Percentiles rank a stretch among this genome's conserved stretches.
Conservation (phyloP, 768 basidiomycete species). For the Phylloporus arenicola region DNA sequence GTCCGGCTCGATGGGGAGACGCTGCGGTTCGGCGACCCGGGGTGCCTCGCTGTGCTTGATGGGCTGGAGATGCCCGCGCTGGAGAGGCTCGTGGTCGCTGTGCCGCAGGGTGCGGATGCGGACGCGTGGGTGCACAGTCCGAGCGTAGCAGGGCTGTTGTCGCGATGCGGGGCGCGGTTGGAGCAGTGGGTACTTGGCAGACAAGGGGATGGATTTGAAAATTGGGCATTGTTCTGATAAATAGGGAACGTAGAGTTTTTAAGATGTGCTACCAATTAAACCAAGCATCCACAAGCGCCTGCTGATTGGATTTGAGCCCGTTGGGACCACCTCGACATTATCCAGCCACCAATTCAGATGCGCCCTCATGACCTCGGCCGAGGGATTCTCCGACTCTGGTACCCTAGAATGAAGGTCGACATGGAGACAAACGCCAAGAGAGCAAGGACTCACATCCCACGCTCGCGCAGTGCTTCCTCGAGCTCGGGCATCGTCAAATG, state of each 20-base stretch:
- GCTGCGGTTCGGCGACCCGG: constrained; percentile 18
- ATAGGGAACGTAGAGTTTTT: neutral
- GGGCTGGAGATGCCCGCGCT: constrained; percentile 18
- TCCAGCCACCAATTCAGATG: constrained; percentile 65
- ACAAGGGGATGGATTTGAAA: neutral
- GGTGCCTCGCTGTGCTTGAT: constrained; percentile 19
- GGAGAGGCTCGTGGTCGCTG: constrained; percentile 11
- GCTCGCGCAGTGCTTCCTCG: constrained; percentile 63
- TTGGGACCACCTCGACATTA: constrained; percentile 33
- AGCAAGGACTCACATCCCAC: constrained; percentile 60
- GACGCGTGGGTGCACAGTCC: constrained; percentile 4
- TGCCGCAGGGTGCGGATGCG: neutral
- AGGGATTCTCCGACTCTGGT: constrained; percentile 29
- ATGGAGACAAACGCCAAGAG: neutral
- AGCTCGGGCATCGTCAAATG: constrained; percentile 51
- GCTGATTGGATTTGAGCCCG: constrained; percentile 36
- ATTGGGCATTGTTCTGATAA: neutral
- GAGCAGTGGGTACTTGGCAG: neutral
- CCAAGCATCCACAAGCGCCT: constrained; percentile 50
- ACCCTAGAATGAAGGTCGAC: constrained; percentile 32
- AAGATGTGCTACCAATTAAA: constrained; percentile 24
- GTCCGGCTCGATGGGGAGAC: constrained; percentile 19
- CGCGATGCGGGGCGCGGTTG: neutral
- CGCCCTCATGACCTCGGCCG: constrained; percentile 41
- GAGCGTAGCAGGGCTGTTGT: neutral